Conservation (phyloP, 106 monocot species). For the Cymbidium sinense region DNA sequence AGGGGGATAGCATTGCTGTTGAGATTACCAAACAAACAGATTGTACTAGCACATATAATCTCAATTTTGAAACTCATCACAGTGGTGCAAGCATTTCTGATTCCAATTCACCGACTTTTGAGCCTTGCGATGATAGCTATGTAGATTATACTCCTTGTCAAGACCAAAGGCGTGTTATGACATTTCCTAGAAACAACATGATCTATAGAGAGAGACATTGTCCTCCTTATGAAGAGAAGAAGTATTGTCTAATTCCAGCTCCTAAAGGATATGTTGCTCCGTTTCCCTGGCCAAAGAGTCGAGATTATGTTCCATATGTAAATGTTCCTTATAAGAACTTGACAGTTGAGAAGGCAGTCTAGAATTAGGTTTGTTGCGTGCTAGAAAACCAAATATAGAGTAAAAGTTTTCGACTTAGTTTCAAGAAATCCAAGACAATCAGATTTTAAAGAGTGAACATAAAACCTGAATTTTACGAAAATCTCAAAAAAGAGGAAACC, state of each 20-base stretch:
- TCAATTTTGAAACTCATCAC: constrained; percentile 45
- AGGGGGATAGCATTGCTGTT: constrained; percentile 43
- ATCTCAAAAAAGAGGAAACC: no score
- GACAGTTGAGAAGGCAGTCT: constrained; percentile 65
- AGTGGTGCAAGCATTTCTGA: constrained; percentile 9
- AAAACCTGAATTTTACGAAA: no score
- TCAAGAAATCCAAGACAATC: no score
- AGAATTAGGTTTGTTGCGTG: no score
- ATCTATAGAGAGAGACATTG: constrained; percentile 66
- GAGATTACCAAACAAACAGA: constrained; percentile 30
- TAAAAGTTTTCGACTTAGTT: no score
- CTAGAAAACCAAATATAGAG: no score
- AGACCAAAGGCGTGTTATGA: constrained; percentile 60
- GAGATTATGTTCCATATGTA: constrained; percentile 51
- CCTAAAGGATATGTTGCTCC: constrained; percentile 54
- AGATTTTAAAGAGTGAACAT: no score
- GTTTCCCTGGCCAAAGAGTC: constrained; percentile 62
- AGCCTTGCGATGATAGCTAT: constrained; percentile 35
- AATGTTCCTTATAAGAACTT: constrained; percentile 72
- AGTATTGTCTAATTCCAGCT: constrained; percentile 53
- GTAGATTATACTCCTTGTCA: constrained; percentile 69
- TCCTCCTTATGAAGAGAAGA: constrained; percentile 35
- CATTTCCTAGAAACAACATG: constrained; percentile 47
- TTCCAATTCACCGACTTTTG: constrained; percentile 12
- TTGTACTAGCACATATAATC: constrained; percentile 19